Evolutionary conservation across 2,329 filamentous ascomycete genomes (phyloP).

Genomic region (Calonectria naviculata): DNA sequence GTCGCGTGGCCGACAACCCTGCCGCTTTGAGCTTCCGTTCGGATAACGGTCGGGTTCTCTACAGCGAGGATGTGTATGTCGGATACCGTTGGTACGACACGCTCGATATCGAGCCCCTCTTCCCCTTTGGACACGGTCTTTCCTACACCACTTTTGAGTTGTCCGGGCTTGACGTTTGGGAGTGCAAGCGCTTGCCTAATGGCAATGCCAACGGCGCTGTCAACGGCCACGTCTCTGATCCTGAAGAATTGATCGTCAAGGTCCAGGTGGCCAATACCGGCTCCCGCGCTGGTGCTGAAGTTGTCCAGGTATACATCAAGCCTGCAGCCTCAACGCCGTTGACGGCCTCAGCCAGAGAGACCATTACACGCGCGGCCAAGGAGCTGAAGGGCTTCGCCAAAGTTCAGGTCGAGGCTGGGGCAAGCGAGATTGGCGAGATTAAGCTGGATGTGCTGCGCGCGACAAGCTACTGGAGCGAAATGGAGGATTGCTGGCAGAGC

Average conservation of each 20-base stretch:
- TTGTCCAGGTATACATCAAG: constrained; percentile 46
- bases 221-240: not conserved
- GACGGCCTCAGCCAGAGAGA: constrained; percentile 27
- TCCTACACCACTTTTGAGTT: constrained; percentile 30
- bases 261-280: constrained; percentile 59
- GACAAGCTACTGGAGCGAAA: constrained; percentile 51
- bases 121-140: constrained; percentile 29
- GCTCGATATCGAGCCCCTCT: constrained; percentile 24
- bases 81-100: constrained; percentile 32
- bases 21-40: constrained; percentile 27
- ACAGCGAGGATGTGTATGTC: constrained; percentile 32
- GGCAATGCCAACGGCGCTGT: not conserved
- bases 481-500: constrained; percentile 50
- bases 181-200: constrained; percentile 13
- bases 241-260: constrained; percentile 11
- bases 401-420: constrained; percentile 49
- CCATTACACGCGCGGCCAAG: constrained; percentile 50
- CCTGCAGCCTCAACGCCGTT: constrained; percentile 22
- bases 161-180: constrained; percentile 7
- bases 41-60: constrained; percentile 26
- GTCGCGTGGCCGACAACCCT: constrained; percentile 26
- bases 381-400: constrained; percentile 58
- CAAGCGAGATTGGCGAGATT: constrained; percentile 44
- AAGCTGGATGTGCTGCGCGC: constrained; percentile 40
- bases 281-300: constrained; percentile 37